Evolutionary conservation across 2,329 filamentous ascomycete genomes (phyloP).

Genomic region (Nigrospora sphaerica): DNA sequence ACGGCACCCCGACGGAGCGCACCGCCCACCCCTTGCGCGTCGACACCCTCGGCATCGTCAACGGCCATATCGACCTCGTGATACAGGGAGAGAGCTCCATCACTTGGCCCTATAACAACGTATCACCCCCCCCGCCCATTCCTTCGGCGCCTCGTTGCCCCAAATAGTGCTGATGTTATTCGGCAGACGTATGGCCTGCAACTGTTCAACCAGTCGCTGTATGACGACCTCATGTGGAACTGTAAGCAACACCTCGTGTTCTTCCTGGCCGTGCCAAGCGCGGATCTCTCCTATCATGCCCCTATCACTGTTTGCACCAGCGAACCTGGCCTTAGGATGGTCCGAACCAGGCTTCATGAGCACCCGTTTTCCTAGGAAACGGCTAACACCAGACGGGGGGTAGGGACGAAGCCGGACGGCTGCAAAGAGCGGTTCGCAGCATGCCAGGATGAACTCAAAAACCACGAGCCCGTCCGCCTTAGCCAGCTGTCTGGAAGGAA

Average conservation of each 20-base stretch:
- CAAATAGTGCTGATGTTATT: slow-evolving; percentile 4
- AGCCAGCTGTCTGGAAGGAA: no score
- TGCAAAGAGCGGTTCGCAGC: slow-evolving; percentile 1
- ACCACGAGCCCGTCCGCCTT: neutral
- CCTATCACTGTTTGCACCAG: no score
- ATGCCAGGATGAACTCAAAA: slow-evolving; percentile 5
- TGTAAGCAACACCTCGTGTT: neutral
- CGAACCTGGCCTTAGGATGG: no score
- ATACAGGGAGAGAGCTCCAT: slow-evolving; percentile 35
- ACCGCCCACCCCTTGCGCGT: slow-evolving; percentile 21
- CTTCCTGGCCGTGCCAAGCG: no score
- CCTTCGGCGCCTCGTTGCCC: neutral
- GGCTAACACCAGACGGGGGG: neutral
- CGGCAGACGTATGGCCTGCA: slow-evolving; percentile 4
- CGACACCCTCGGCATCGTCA: slow-evolving; percentile 45
- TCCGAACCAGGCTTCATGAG: neutral
- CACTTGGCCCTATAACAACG: slow-evolving; percentile 37
- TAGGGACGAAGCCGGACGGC: slow-evolving; percentile 1
- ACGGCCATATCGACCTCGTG: slow-evolving; percentile 45
- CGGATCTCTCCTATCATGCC: no score
- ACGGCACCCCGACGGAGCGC: slow-evolving; percentile 18
- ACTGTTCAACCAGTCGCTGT: slow-evolving; percentile 3
- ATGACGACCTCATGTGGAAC: slow-evolving; percentile 1
- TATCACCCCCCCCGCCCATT: slow-evolving; percentile 7
- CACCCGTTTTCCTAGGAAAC: neutral